These are phyloP conservation scores for Nannizziopsis arthrosporioides DNA, from an alignment of 2,329 filamentous ascomycete species.

Conservation along the genomic window DNA sequence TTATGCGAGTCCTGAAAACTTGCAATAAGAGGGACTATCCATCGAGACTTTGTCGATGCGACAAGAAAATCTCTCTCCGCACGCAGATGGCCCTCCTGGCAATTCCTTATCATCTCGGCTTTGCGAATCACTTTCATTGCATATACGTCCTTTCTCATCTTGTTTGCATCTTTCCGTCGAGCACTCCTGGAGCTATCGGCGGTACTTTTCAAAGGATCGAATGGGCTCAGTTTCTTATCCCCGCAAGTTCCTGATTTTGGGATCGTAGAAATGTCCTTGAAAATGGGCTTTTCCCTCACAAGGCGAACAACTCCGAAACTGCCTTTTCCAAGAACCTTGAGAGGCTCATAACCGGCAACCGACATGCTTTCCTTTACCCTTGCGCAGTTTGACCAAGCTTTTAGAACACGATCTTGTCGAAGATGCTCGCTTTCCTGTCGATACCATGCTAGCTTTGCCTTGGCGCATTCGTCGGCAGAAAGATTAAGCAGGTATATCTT, in stretches of 20 bases:
- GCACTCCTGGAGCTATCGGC: conserved; percentile 18
- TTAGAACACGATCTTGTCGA: conserved; percentile 59
- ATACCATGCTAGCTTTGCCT: conserved; percentile 48
- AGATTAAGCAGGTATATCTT: conserved; percentile 50
- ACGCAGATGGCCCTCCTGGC: conserved; percentile 82
- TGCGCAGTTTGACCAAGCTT: conserved; percentile 43
- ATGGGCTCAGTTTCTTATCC: conserved; percentile 15
- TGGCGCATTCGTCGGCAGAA: conserved; percentile 44
- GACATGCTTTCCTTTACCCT: conserved; percentile 40
- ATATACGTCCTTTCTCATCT: conserved; percentile 51
- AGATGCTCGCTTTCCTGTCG: conserved; percentile 61
- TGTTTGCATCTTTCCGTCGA: conserved; percentile 24
- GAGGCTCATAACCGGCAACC: conserved; percentile 59
- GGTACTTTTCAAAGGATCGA: conserved; percentile 17
- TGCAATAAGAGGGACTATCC: conserved; percentile 77
- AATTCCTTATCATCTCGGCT: conserved; percentile 78
- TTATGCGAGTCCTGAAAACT: conserved; percentile 80
- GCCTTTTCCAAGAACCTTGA: conserved; percentile 79
- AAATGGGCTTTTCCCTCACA: conserved; percentile 52
- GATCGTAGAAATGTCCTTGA: neutral
- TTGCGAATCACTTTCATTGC: conserved; percentile 98
- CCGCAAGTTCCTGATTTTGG: conserved; percentile 11
- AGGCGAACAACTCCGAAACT: conserved; percentile 88
- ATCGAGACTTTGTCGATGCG: conserved; percentile 72
- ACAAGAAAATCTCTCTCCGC: conserved; percentile 89